Conservation (phyloP, 2,329 filamentous ascomycete species). For the Sporothrix sp. region DNA sequence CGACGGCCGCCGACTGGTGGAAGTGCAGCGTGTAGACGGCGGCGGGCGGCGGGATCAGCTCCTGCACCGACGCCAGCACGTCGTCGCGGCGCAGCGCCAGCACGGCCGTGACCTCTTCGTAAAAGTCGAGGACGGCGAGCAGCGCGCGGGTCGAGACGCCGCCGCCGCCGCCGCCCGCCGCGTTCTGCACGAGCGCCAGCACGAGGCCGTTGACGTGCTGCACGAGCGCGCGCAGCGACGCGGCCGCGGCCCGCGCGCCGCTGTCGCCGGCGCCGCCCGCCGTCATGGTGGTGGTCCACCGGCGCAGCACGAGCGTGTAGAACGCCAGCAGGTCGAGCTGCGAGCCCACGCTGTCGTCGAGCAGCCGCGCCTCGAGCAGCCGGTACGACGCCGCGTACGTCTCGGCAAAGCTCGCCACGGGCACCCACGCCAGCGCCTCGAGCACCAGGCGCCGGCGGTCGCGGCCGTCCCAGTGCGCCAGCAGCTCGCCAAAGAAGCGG, state of each 20-base stretch:
- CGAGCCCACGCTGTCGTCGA: slow-evolving; percentile 40
- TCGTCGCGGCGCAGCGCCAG: slow-evolving; percentile 37
- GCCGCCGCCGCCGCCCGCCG: slow-evolving; percentile 20
- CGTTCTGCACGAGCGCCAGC: slow-evolving; percentile 50
- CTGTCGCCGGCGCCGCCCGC: slow-evolving; percentile 24
- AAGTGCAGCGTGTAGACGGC: slow-evolving; percentile 66
- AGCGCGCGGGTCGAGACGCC: slow-evolving; percentile 22
- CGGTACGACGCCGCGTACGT: slow-evolving; percentile 39
- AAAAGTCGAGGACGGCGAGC: slow-evolving; percentile 59
- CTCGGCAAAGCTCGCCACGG: slow-evolving; percentile 48
- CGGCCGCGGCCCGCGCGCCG: background rate
- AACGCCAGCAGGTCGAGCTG: slow-evolving; percentile 53
- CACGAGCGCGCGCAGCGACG: slow-evolving; percentile 33
- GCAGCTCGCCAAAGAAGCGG: slow-evolving; percentile 38
- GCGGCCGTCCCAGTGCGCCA: slow-evolving; percentile 53
- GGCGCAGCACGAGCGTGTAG: slow-evolving; percentile 56
- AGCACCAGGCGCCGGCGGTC: slow-evolving; percentile 45
- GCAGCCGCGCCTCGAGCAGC: slow-evolving; percentile 41
- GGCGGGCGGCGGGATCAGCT: slow-evolving; percentile 57
- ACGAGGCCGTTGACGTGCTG: slow-evolving; percentile 45
- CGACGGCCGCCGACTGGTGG: slow-evolving; percentile 48
- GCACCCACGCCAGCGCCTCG: slow-evolving; percentile 45
- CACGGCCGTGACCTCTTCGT: slow-evolving; percentile 49
- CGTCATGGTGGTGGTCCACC: slow-evolving; percentile 43
- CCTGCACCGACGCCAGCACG: slow-evolving; percentile 46